A percentile compares a stretch with the other conserved stretches of the same genome.
These are phyloP conservation scores for Komagataella ulmi DNA, from an alignment of 805 yeast genomes.

Conservation along the genomic window DNA sequence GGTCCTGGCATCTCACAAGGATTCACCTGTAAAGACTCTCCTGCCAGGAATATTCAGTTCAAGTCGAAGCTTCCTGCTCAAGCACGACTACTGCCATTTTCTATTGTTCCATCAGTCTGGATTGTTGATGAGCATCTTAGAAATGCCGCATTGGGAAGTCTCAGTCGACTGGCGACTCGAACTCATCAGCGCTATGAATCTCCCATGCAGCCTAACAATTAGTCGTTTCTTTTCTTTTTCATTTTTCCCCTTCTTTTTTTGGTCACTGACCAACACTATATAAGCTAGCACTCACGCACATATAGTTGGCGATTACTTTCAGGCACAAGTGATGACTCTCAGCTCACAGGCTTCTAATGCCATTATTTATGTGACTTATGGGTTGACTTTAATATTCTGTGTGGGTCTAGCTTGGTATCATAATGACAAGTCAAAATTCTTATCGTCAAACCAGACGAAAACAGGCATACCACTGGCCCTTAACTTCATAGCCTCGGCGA, in stretches of 20 bases:
- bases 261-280: not conserved
- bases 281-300: not conserved
- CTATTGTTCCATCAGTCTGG: not conserved
- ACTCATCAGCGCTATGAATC: not conserved
- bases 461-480: constrained; percentile 70
- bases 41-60: not conserved
- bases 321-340: not conserved
- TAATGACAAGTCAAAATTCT: constrained; percentile 39
- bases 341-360: constrained; percentile 40
- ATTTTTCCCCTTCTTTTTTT: not conserved
- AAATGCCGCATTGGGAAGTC: not conserved
- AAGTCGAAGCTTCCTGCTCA: not conserved
- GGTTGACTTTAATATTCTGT: constrained; percentile 39
- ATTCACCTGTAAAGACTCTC: not conserved
- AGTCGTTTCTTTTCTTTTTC: not conserved
- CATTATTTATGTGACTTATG: constrained; percentile 48
- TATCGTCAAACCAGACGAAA: constrained; percentile 73
- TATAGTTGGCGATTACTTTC: not conserved
- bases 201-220: not conserved
- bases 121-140: not conserved
- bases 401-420: constrained; percentile 45
- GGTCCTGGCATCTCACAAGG: no score
- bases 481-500: constrained; percentile 75
- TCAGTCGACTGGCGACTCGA: not conserved
- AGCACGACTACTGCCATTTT: not conserved